A percentile compares a stretch with the other conserved stretches of the same genome.
These are phyloP conservation scores for Phalaenopsis hybrid DNA, from an alignment of 116 monocot species.

Conservation along the genomic window DNA sequence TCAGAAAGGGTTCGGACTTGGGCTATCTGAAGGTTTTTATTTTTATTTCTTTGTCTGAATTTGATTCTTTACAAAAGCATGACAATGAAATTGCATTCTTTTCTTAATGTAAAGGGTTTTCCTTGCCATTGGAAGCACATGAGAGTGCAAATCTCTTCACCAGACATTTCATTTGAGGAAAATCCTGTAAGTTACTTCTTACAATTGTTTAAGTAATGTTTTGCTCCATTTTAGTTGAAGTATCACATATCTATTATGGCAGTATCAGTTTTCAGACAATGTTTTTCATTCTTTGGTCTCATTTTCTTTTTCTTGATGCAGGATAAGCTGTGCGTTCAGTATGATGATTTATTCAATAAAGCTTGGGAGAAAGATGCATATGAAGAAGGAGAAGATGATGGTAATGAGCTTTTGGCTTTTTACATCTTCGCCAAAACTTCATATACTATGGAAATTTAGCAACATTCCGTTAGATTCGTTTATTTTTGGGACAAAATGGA, in stretches of 20 bases:
- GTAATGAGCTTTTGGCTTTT: conserved; percentile 12
- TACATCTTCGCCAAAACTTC: background rate
- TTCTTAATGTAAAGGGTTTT: conserved; percentile 42
- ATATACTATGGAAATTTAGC: background rate
- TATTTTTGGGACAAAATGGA: background rate
- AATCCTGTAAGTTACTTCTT: conserved; percentile 45
- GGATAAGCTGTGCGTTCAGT: conserved; percentile 58
- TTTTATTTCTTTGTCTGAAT: background rate
- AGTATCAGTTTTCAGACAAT: background rate
- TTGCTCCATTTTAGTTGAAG: background rate
- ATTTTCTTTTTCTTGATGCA: conserved; percentile 15
- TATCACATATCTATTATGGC: background rate
- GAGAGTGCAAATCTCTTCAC: conserved; percentile 10
- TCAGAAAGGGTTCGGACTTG: conserved; percentile 70
- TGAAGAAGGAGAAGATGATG: conserved; percentile 22
- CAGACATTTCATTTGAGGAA: conserved; percentile 18
- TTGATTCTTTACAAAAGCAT: conserved; percentile 1
- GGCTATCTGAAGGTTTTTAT: conserved; percentile 59
- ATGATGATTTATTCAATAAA: conserved; percentile 82
- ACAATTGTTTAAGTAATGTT: background rate
- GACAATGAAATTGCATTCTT: background rate
- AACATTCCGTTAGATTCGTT: background rate
- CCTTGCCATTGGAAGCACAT: conserved; percentile 40
- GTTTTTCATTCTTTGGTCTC: background rate
- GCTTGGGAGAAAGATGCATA: conserved; percentile 59